Evolutionary conservation across 257 asterid genomes (phyloP), one percentile per base, ranked within the genome.

Genomic region (Ocimum tenuiflorum): DNA sequence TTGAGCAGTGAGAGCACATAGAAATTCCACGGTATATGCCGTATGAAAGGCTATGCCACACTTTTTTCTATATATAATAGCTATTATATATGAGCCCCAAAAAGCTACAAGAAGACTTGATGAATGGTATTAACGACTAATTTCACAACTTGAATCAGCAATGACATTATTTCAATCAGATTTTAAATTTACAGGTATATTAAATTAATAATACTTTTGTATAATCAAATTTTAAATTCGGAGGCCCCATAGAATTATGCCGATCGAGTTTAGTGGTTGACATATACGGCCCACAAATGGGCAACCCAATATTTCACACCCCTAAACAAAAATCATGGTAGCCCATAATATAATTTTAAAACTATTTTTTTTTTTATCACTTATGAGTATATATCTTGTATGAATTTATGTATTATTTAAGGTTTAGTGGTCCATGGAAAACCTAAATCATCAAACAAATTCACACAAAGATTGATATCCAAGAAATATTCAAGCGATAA

Each of bases 401-500:
- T 50, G 4, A 52, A 51, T 64, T 58, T 63, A 46, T 52, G 43
- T 50, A 8, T 58, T 27, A 43, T 1, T 54, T 48, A 63, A 63
- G 59, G 17, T 31, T 7, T 19, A 29, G 68, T 56, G 72, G 71
- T 52, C 70, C 65, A 42, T 33, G 27, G 14, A 47, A 38, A 24
- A 50, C 65, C 54, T 11, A 50, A 48, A 31, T 59, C 43, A 69
- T 46, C 13, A 35, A 8, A 35, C 13, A 36, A 58, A 46, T 57
- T 56, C 51, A 35, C 41, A 33, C 20, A 56, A 12, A 29, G 0
- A 14, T 23, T 53, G 13, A 18, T 9, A 72, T 47, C n/a, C 46
- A 67, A 15, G 10, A 56, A 2, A 50, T 64, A 39, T n/a, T 39
- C 56, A 68, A 60, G 22, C 79, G 63, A 70, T 35, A 55, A 74